phyloP scores from a whole-genome alignment of 2,329 filamentous ascomycete species.

The Colletotrichum liriopes region DNA sequence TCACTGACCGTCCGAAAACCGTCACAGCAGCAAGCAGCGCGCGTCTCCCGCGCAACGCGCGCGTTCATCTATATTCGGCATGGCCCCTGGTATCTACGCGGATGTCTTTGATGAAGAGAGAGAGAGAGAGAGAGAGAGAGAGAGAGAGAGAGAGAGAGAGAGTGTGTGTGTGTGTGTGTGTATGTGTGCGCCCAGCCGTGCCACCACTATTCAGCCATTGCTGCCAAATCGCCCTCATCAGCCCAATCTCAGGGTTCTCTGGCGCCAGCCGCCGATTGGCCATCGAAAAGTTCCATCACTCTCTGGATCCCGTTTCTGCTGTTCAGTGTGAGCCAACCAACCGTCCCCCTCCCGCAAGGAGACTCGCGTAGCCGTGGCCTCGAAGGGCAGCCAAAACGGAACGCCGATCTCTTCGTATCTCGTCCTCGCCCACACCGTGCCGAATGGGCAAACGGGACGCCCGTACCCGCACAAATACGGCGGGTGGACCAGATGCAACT shows the following conservation, averaged over 20 bases:
- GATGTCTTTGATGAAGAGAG: not conserved
- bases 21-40: too few species aligned
- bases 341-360: too few species aligned
- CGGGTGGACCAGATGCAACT: not conserved
- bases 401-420: not conserved
- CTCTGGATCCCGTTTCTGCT: not conserved
- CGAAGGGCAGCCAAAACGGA: not conserved
- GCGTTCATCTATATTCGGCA: too few species aligned
- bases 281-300: not conserved
- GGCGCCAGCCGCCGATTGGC: not conserved
- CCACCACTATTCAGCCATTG: not conserved
- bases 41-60: too few species aligned
- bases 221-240: not conserved
- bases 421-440: not conserved
- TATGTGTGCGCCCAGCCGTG: not conserved
- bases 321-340: not conserved
- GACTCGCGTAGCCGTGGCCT: too few species aligned
- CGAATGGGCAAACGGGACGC: not conserved
- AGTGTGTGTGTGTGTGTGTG: not conserved
- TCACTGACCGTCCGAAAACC: too few species aligned
- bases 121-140: not conserved
- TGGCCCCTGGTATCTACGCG: not conserved
- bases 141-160: not conserved
- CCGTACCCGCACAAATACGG: not conserved
- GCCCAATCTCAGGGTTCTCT: not conserved